These are phyloP conservation scores for Brassica hybrid DNA, from an alignment of 441 rosid genomes.

Conservation along the genomic window DNA sequence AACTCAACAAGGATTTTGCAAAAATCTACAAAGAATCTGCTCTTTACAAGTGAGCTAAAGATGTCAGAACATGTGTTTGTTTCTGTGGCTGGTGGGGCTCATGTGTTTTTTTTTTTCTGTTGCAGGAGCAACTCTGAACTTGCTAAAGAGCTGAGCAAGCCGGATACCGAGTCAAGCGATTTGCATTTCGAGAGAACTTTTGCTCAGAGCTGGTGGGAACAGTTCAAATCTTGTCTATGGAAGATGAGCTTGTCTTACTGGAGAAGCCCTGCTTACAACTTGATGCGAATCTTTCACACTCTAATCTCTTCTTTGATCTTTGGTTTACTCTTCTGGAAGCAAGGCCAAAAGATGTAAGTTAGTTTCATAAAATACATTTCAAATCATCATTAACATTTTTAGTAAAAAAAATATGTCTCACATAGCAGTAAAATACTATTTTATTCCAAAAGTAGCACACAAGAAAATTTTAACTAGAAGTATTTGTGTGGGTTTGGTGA, in stretches of 20 bases:
- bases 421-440: too few species aligned
- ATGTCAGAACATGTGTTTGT: neutral
- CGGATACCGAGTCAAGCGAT: constrained; percentile 50
- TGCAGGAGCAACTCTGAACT: constrained; percentile 52
- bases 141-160: constrained; percentile 48
- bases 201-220: constrained; percentile 61
- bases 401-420: too few species aligned
- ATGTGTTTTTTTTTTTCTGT: too few species aligned
- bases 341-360: constrained; percentile 64
- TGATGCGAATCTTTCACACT: constrained; percentile 45
- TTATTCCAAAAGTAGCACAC: too few species aligned
- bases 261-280: constrained; percentile 71
- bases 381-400: neutral
- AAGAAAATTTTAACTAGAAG: too few species aligned
- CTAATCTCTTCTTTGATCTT: constrained; percentile 48
- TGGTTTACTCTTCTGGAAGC: constrained; percentile 61
- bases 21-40: constrained; percentile 52
- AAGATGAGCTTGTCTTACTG: constrained; percentile 65
- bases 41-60: constrained; percentile 47
- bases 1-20: constrained; percentile 57
- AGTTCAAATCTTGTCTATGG: constrained; percentile 70
- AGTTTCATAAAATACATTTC: too few species aligned
- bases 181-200: constrained; percentile 53
- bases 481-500: too few species aligned
- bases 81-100: too few species aligned